Evolutionary conservation across 352 stramenopile species (phyloP).

Genomic region (Globisporangium barbulae): DNA sequence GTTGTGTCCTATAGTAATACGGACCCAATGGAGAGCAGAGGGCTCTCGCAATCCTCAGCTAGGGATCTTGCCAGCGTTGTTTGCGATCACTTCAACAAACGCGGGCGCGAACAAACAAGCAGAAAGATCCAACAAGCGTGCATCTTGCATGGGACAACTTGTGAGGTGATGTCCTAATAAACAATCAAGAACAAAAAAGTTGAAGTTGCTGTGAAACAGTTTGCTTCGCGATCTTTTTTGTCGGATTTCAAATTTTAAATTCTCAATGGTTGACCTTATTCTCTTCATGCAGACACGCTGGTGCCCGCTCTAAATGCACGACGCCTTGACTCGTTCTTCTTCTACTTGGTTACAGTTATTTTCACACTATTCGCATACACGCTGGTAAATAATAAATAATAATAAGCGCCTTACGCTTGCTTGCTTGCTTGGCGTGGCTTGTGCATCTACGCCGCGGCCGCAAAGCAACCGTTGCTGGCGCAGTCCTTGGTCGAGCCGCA

Average conservation of each 20-base stretch:
- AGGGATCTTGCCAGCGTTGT: not conserved
- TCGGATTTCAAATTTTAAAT: not conserved
- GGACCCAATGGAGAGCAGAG: not conserved
- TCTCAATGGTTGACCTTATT: not conserved
- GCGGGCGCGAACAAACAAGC: not conserved
- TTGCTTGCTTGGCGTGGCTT: not conserved
- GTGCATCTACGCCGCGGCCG: constrained; percentile 6
- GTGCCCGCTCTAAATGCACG: constrained; percentile 4
- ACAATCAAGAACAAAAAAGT: not conserved
- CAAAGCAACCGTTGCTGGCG: constrained; percentile 1
- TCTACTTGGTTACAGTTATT: constrained; percentile 14
- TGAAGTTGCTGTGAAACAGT: constrained; percentile 1
- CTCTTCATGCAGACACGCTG: not conserved
- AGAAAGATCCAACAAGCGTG: not conserved
- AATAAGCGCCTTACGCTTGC: constrained; percentile 5
- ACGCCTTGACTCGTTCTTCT: not conserved
- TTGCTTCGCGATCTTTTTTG: not conserved
- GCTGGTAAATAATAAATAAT: constrained; percentile 10
- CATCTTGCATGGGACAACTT: not conserved
- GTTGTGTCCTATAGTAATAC: not conserved
- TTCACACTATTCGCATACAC: constrained; percentile 10
- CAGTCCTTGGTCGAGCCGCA: constrained; percentile 6
- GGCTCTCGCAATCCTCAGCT: not conserved
- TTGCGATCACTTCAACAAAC: not conserved
- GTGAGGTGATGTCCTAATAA: not conserved